A percentile compares a stretch with the other conserved stretches of the same genome.
Evolutionary conservation across 208 protist genomes (phyloP).

Genomic region (Trypanosomatidae sp.): DNA sequence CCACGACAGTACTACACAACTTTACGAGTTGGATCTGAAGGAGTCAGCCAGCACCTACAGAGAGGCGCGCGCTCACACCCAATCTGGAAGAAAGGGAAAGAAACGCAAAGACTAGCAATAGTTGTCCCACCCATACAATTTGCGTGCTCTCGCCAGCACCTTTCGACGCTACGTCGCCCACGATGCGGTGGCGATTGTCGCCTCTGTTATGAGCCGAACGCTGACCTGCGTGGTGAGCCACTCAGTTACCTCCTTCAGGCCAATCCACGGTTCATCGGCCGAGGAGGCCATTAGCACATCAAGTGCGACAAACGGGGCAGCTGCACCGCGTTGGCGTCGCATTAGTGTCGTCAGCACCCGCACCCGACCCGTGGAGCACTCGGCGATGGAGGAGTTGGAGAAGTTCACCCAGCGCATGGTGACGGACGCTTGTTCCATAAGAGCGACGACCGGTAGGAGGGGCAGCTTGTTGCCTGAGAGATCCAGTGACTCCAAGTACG

Average conservation of each 20-base stretch:
- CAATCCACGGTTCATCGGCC: constrained; percentile 12
- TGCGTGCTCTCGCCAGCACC: background rate
- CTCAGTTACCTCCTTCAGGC: constrained; percentile 26
- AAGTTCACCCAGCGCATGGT: constrained; percentile 44
- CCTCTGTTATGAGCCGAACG: constrained; percentile 17
- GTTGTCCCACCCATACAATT: background rate
- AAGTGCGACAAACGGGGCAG: constrained; percentile 11
- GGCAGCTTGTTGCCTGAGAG: constrained; percentile 56
- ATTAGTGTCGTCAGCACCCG: constrained; percentile 49
- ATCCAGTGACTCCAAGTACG: constrained; percentile 51
- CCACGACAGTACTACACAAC: background rate
- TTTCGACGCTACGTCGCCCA: background rate
- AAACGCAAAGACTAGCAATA: background rate
- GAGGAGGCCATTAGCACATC: constrained; percentile 23
- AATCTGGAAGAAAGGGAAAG: background rate
- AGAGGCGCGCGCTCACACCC: background rate
- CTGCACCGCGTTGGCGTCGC: constrained; percentile 35
- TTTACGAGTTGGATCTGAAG: background rate
- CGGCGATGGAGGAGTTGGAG: constrained; percentile 48
- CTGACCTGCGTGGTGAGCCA: constrained; percentile 27
- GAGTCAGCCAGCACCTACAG: background rate
- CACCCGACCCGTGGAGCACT: constrained; percentile 33
- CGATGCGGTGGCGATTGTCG: background rate
- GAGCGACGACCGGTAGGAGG: constrained; percentile 44
- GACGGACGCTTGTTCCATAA: constrained; percentile 57